These are phyloP conservation scores for Acephala macrosclerotiorum DNA, from an alignment of 2,329 filamentous ascomycete species.

Conservation along the genomic window DNA sequence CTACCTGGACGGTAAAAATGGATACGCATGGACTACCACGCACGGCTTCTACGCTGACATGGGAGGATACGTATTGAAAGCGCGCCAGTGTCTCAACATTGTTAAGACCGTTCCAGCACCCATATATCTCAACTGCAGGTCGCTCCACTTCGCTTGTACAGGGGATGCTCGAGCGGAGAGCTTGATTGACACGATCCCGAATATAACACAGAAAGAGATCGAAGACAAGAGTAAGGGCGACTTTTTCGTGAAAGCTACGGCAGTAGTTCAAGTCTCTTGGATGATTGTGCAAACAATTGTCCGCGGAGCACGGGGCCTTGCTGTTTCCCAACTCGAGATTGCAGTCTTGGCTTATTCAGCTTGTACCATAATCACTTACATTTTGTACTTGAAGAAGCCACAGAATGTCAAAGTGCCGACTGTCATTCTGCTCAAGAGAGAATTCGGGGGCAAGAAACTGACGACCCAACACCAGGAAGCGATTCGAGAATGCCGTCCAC, in stretches of 20 bases:
- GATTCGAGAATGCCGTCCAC: constrained; percentile 1
- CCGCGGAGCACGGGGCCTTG: constrained; percentile 22
- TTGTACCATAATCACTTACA: constrained; percentile 15
- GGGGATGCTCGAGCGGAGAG: neutral
- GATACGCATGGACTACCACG: constrained; percentile 4
- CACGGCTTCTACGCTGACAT: constrained; percentile 12
- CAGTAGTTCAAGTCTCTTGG: constrained; percentile 30
- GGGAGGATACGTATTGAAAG: constrained; percentile 9
- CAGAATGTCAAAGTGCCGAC: constrained; percentile 1
- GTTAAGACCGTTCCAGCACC: neutral
- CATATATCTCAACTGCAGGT: constrained; percentile 1
- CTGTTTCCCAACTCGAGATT: constrained; percentile 25
- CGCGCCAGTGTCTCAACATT: neutral
- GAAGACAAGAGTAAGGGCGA: constrained; percentile 34
- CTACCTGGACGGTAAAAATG: neutral
- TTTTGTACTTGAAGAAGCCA: constrained; percentile 8
- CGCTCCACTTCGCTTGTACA: neutral
- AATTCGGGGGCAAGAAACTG: neutral
- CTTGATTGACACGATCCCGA: constrained; percentile 1
- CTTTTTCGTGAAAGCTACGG: constrained; percentile 28
- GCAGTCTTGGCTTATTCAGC: constrained; percentile 10
- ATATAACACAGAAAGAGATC: constrained; percentile 25
- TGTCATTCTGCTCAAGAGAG: neutral
- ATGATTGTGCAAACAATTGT: constrained; percentile 30
- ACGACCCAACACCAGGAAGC: neutral